These are phyloP conservation scores for Ophiostoma perfectum DNA, from an alignment of 2,329 filamentous ascomycete species.

Conservation along the genomic window DNA sequence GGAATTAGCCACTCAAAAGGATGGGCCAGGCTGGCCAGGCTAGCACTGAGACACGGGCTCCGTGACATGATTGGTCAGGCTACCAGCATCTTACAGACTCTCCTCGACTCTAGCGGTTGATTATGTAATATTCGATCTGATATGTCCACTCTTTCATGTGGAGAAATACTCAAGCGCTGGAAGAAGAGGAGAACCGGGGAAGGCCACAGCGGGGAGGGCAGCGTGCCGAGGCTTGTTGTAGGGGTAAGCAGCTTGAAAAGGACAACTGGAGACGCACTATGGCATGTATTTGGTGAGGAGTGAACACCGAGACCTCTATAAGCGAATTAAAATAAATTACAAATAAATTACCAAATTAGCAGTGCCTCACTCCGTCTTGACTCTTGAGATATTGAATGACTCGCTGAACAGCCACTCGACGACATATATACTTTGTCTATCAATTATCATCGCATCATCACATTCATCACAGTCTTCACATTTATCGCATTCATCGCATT, in stretches of 20 bases:
- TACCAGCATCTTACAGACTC: background rate
- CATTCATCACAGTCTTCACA: background rate
- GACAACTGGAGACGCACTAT: background rate
- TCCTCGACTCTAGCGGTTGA: too few relatives aligned
- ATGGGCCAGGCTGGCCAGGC: constrained; percentile 7
- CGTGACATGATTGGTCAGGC: background rate
- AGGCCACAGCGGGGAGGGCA: background rate
- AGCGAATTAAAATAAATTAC: background rate
- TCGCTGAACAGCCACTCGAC: background rate
- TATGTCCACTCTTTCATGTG: background rate
- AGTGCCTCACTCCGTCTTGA: background rate
- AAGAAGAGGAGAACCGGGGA: background rate
- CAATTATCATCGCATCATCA: too few relatives aligned
- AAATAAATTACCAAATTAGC: background rate
- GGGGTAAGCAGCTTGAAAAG: background rate
- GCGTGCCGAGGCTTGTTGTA: constrained; percentile 5
- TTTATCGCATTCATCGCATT: background rate
- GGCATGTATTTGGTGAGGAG: too few relatives aligned
- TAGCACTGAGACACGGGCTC: background rate
- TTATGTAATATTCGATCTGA: background rate
- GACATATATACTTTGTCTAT: background rate
- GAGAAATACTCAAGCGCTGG: background rate
- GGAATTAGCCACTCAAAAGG: background rate
- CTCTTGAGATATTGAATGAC: background rate
- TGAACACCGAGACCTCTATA: background rate